Evolutionary conservation across 192 early-diverging fungal genomes (phyloP), one percentile per base, ranked within the genome.

Genomic region (Coemansia sp.): DNA sequence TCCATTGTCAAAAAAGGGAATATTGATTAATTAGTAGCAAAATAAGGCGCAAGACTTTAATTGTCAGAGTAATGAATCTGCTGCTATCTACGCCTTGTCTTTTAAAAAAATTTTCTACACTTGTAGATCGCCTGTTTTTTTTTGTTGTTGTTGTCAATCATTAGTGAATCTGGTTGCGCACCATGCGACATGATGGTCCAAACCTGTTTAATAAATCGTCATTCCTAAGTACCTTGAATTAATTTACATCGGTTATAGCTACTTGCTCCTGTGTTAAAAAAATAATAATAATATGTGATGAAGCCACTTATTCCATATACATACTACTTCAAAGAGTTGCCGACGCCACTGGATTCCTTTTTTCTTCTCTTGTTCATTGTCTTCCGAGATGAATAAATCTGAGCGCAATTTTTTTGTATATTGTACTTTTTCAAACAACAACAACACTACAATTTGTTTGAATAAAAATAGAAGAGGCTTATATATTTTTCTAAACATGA

Each of bases 131-230:
- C 23, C 9, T 28, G 50, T 4, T 14, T 53, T 53, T 53, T 53
- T 26, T 63, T 47, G 62, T 47, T 53, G 62, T 47, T 53, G 62
- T 47, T 63, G 43, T 33, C 40, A n/a, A 46, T 46, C 62, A 3
- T 9, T 21, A 46, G 43, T 46, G 26, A 44, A 44, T n/a, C 62
- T 6, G 42, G 21, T 47, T 63, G 62, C 26, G 62, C 26, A 63
- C 39, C 46, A 47, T 47, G 46, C 46, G 46, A 47, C 46, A 16
- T 43, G 42, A 16, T 43, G 42, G 14, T 4, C 11, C 42, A 43
- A 43, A 43, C 42, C 42, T 43, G 42, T 43, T 16, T 42, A 2
- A 8, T 37, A 37, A 37, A 37, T 37, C 35, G 8, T 37, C 35
- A 37, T 26, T 26, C 23, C 23, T 26, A 26, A 26, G 28, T 28